Evolutionary conservation across 257 asterid species (phyloP).

Genomic region (Penstemon barbatus): DNA sequence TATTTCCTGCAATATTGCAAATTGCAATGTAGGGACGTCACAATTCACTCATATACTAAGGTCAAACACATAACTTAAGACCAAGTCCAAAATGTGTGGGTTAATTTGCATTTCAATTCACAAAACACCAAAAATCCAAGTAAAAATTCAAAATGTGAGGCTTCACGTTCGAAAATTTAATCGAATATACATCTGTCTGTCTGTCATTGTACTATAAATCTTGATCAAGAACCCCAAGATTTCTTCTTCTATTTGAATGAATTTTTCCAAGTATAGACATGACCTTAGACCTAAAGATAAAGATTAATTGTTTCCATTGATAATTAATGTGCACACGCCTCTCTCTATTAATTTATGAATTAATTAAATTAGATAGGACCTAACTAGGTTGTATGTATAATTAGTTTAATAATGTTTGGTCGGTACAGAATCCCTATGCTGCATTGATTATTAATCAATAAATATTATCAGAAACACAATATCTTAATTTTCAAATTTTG

Average conservation of each 20-base stretch:
- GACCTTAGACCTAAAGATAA: slow-evolving; percentile 4
- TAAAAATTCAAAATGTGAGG: not conserved
- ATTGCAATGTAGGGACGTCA: not conserved
- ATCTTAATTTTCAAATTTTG: not conserved
- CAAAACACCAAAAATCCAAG: not conserved
- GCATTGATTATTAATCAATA: not conserved
- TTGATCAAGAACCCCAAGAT: slow-evolving; percentile 14
- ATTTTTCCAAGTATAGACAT: not conserved
- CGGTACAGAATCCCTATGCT: slow-evolving; percentile 5
- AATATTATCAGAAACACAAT: no score
- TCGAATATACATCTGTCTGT: not conserved
- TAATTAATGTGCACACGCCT: slow-evolving; percentile 27
- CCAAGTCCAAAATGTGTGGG: not conserved
- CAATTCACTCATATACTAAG: not conserved
- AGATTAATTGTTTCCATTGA: not conserved
- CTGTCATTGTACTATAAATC: slow-evolving; percentile 13
- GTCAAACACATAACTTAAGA: slow-evolving; percentile 13
- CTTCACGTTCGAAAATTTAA: not conserved
- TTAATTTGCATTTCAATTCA: not conserved
- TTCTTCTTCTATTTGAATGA: not conserved
- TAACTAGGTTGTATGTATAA: not conserved
- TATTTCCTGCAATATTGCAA: no score
- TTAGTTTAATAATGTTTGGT: slow-evolving; percentile 1
- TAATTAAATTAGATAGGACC: not conserved
- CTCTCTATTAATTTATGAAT: not conserved